These are phyloP conservation scores for Zelopaecilomyces penicillatus DNA, from an alignment of 2,329 filamentous ascomycete species.

Conservation along the genomic window DNA sequence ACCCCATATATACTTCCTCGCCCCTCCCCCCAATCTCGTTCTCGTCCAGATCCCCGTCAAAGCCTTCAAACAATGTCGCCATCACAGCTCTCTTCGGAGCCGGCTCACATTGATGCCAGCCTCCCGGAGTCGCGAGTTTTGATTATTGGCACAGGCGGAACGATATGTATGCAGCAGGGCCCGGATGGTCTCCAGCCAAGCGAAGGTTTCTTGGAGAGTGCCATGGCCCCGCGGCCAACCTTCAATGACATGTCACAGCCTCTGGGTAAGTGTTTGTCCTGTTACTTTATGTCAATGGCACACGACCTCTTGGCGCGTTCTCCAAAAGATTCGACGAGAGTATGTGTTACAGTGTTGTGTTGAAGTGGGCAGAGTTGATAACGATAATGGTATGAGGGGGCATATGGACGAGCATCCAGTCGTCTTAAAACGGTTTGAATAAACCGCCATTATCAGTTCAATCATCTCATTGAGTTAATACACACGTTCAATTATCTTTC, in stretches of 20 bases:
- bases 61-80: slow-evolving; percentile 11
- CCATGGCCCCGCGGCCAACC: slow-evolving; percentile 71
- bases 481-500: too few species aligned
- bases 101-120: slow-evolving; percentile 14
- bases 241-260: slow-evolving; percentile 62
- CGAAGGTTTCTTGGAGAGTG: slow-evolving; percentile 69
- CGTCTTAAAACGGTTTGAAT: too few species aligned
- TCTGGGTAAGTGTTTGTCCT: slow-evolving; percentile 15
- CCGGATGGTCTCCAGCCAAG: slow-evolving; percentile 73
- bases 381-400: too few species aligned
- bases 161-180: slow-evolving; percentile 85
- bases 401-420: too few species aligned
- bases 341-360: too few species aligned
- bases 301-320: too few species aligned
- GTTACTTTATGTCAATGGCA: too few species aligned
- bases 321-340: too few species aligned
- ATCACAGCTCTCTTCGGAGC: slow-evolving; percentile 3
- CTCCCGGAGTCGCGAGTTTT: slow-evolving; percentile 72
- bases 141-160: slow-evolving; percentile 84
- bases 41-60: neutral
- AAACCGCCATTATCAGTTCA: too few species aligned
- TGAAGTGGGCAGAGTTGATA: too few species aligned
- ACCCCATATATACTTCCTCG: neutral
- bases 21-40: neutral
- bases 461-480: too few species aligned